These are phyloP conservation scores for Leccinellum albellum DNA, from an alignment of 768 basidiomycete species.

Conservation along the genomic window DNA sequence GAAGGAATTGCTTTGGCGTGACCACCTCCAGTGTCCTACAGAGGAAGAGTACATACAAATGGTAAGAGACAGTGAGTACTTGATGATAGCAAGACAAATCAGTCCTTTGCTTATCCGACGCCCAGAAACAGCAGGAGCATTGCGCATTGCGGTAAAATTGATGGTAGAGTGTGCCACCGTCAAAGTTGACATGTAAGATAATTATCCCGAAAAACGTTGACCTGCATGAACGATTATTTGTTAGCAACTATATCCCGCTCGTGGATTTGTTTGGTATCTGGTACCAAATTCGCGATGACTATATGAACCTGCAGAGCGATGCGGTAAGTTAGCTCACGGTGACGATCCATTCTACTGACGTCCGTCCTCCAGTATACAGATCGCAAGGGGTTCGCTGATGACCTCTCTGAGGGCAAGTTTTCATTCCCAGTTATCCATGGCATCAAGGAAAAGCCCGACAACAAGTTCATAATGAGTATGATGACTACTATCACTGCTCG, in stretches of 20 bases:
- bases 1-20: conserved; percentile 89
- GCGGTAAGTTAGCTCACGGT: conserved; percentile 6
- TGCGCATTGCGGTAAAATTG: conserved; percentile 86
- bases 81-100: background rate
- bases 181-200: conserved; percentile 53
- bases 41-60: conserved; percentile 94
- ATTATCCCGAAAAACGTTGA: background rate
- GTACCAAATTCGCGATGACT: conserved; percentile 61
- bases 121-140: conserved; percentile 89
- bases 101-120: background rate
- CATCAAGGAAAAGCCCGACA: conserved; percentile 71
- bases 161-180: conserved; percentile 86
- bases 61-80: conserved; percentile 84
- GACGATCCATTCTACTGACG: background rate
- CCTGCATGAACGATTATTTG: background rate
- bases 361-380: conserved; percentile 60
- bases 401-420: conserved; percentile 95
- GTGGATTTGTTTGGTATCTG: conserved; percentile 54
- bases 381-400: conserved; percentile 89
- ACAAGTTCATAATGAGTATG: conserved; percentile 81
- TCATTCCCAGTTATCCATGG: conserved; percentile 94
- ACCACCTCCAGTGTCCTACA: conserved; percentile 82
- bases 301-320: conserved; percentile 33
- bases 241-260: conserved; percentile 54
- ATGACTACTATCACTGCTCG: conserved; percentile 6